A percentile compares a stretch with the other conserved stretches of the same genome.
Conservation (phyloP, 352 stramenopile genomes). For the Pythium volutum region DNA sequence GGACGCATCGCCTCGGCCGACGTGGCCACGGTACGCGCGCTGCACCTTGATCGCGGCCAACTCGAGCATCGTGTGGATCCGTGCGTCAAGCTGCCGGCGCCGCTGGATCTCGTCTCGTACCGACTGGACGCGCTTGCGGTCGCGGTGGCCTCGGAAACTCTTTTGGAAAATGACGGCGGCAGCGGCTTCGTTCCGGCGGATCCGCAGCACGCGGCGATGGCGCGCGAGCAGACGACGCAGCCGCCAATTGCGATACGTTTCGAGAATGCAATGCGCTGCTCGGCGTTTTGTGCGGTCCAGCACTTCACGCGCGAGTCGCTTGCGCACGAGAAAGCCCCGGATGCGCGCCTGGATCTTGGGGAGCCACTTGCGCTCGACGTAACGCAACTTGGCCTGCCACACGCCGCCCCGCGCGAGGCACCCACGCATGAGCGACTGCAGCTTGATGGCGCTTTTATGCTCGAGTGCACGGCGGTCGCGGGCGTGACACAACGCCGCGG, state of each 20-base stretch:
- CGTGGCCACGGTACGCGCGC: constrained; percentile 61
- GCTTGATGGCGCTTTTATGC: constrained; percentile 50
- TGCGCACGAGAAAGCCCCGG: constrained; percentile 71
- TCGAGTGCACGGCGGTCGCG: constrained; percentile 51
- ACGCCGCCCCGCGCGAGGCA: constrained; percentile 74
- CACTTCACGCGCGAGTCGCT: constrained; percentile 33
- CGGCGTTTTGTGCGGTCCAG: constrained; percentile 28
- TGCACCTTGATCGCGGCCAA: constrained; percentile 70
- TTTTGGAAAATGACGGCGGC: constrained; percentile 74
- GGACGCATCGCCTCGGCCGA: constrained; percentile 43
- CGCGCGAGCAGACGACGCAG: constrained; percentile 51
- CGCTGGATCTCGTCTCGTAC: constrained; percentile 46
- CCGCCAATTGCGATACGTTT: constrained; percentile 48
- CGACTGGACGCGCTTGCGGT: constrained; percentile 34
- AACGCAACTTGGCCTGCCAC: constrained; percentile 62
- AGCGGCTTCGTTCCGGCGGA: constrained; percentile 53
- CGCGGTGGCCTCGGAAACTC: constrained; percentile 65
- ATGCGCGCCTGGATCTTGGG: constrained; percentile 78
- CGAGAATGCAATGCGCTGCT: constrained; percentile 40
- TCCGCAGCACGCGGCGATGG: constrained; percentile 45
- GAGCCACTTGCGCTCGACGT: constrained; percentile 58
- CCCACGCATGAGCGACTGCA: constrained; percentile 82
- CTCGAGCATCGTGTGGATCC: constrained; percentile 53
- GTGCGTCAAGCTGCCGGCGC: constrained; percentile 46
- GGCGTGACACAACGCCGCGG: constrained; percentile 60